Conservation (phyloP, 257 asterid species). For the Linderniella brevidens region DNA sequence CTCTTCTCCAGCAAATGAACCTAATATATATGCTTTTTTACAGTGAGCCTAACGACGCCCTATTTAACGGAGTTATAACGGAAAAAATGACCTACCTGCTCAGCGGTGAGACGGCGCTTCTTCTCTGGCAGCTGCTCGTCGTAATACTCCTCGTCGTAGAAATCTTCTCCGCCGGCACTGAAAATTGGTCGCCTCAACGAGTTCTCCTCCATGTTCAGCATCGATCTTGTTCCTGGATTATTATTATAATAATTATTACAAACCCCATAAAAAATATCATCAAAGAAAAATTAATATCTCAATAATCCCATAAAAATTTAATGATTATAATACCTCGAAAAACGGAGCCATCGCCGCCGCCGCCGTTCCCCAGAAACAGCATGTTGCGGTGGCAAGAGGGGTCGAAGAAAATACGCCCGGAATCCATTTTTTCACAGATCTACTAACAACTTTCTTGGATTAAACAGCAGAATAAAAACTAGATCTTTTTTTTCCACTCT, state of each 20-base stretch:
- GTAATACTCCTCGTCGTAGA: constrained; percentile 76
- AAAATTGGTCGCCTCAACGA: constrained; percentile 67
- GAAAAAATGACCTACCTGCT: constrained; percentile 53
- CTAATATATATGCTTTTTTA: constrained; percentile 2
- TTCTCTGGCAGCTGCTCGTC: constrained; percentile 91
- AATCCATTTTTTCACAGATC: constrained; percentile 31
- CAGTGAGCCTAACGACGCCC: too few relatives aligned
- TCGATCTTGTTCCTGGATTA: constrained; percentile 22
- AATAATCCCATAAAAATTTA: background rate
- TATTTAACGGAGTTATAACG: too few relatives aligned
- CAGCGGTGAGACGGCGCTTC: constrained; percentile 89
- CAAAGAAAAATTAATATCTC: background rate
- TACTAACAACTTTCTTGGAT: too few relatives aligned
- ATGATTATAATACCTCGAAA: constrained; percentile 39
- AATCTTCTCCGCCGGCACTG: constrained; percentile 36
- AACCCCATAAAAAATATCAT: background rate
- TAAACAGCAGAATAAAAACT: too few relatives aligned
- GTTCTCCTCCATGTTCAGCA: constrained; percentile 58
- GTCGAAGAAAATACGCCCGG: constrained; percentile 63
- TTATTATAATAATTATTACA: too few relatives aligned
- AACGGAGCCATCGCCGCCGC: constrained; percentile 15
- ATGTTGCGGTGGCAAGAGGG: constrained; percentile 51
- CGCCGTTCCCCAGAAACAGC: constrained; percentile 52
- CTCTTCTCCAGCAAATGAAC: constrained; percentile 70
- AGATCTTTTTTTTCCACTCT: too few relatives aligned